Base-by-base conservation (phyloP, 2,329 filamentous ascomycete genomes). In the Hymenoscyphus fructigenus region DNA sequence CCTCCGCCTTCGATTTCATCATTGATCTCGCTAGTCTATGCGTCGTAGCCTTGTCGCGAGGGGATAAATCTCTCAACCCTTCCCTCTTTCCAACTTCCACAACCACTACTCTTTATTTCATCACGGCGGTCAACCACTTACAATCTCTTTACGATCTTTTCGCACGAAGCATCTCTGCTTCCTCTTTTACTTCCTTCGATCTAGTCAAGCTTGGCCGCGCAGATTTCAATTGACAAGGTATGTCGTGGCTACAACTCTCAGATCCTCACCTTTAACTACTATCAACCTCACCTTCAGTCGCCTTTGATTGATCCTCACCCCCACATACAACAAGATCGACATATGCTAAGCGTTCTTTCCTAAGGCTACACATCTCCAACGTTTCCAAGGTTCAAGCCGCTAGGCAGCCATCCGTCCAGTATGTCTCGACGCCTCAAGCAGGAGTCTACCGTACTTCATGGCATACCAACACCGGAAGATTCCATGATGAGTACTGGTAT, bases 401-500 rank as follows among this genome's bases (percentile, higher is more conserved):
- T 17, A 23, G n/a, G 20, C 44, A 50, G 20, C 44, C 5, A 50
- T 50, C 44, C 34, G 9, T 23, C 44, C 20, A 3, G 10, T 47
- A 47, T 20, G 20, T 50, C 44, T 12, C 20, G n/a, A 14, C 32
- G n/a, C 55, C 32, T 63, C 26, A 67, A 69, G 59, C 64, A 66
- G 59, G 65, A 69, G 60, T 62, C 64, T 20, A 70, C 64, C 6
- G 32, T 64, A 14, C 34, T 59, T 55, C 47, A 57, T 60, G 66
- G 65, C 1, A 36, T 69, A 3, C n/a, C n/a, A n/a, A n/a, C n/a
- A n/a, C n/a, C n/a, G n/a, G n/a, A n/a, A n/a, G n/a, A n/a, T n/a
- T n/a, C n/a, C n/a, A n/a, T n/a, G n/a, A n/a, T n/a, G n/a, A n/a
- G n/a, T n/a, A n/a, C n/a, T n/a, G n/a, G n/a, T n/a, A n/a, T n/a